Base-by-base conservation (phyloP, 306 rosid genomes). In the Vigna hirtella region DNA sequence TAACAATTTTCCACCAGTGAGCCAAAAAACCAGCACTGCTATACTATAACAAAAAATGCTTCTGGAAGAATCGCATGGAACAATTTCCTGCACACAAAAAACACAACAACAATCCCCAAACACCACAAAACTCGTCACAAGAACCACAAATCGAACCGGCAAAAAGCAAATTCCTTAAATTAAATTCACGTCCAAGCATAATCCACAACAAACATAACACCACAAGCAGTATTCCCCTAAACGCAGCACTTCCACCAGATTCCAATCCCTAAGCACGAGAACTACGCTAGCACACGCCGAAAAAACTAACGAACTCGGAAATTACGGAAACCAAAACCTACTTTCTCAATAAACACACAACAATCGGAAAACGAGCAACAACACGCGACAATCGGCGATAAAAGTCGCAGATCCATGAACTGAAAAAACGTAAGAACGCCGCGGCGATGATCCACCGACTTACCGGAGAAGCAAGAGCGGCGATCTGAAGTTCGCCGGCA, bases 21-120 rank as follows among this genome's bases (percentile, higher is more conserved):
- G 72, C 65, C 61, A 16, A 82, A 80, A 78, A 66, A 64, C 8
- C 24, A 61, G 47, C 10, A 32, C 66, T 24, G 67, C 72, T 69
- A 77, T 56, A 45, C 65, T 74, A 34, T 10, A 66, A 72, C 82
- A 49, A 61, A 82, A 55, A 65, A 73, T 77, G 84, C 80, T 83
- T 68, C 78, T 22, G 61, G 50, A 79, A 72, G 78, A 76, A 43
- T 61, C 62, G 34, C 76, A 79, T 73, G 59, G 66, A 65, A 49
- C 32, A 66, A 75, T 83, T 70, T 36, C 79, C 93, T 87, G 85
- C 83, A 78, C 82, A 78, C 9, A 83, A 42, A 49, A 20, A n/a
- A 64, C 6, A 30, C 59, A 40, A 28, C 58, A 69, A 61, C 13
- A 76, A 55, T 17, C 71, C 59, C 8, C 67, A 30, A 79, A 72